These are phyloP conservation scores for Ceratocystis smalleyi DNA, from an alignment of 2,329 filamentous ascomycete genomes.

Conservation along the genomic window DNA sequence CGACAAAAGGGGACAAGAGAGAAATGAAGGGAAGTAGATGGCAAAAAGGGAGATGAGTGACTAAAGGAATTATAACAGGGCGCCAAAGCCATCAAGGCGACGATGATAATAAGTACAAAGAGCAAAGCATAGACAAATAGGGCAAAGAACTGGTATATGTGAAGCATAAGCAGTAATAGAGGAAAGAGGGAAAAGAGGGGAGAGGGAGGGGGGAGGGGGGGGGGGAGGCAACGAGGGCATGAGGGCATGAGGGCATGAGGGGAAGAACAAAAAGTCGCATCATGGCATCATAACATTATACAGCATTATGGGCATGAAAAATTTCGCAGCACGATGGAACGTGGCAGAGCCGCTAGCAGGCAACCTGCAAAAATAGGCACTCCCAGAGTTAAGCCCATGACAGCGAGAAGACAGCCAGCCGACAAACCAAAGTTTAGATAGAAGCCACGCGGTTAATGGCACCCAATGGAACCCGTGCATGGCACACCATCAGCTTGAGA, in stretches of 20 bases:
- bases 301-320: background rate
- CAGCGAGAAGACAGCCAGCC: background rate
- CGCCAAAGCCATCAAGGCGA: background rate
- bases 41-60: no score
- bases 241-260: no score
- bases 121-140: background rate
- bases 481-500: slow-evolving; percentile 79
- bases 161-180: background rate
- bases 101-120: background rate
- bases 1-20: no score
- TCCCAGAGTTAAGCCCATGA: background rate
- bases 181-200: background rate
- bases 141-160: background rate
- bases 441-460: slow-evolving; percentile 13
- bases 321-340: background rate
- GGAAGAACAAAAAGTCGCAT: background rate
- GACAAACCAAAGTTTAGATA: slow-evolving; percentile 6
- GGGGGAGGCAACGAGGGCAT: no score
- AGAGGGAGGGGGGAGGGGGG: background rate
- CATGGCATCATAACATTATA: background rate
- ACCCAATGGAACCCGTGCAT: slow-evolving; percentile 61
- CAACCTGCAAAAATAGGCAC: background rate
- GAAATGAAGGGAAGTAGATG: no score
- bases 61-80: background rate
- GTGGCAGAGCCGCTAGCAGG: background rate